These are phyloP conservation scores for Clonostachys rosea DNA, from an alignment of 2,329 filamentous ascomycete genomes.

Conservation along the genomic window DNA sequence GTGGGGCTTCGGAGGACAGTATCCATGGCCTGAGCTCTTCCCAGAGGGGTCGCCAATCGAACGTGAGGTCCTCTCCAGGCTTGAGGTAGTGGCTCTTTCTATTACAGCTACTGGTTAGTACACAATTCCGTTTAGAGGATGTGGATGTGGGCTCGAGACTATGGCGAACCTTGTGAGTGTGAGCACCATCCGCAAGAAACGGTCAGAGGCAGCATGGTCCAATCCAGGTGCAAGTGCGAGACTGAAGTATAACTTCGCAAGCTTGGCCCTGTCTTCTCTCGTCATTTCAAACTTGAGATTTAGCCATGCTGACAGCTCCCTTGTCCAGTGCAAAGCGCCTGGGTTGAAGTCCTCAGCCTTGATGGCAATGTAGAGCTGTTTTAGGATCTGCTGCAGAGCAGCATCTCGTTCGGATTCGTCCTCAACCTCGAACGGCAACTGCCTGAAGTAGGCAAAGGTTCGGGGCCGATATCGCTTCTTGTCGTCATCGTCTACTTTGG, in stretches of 20 bases:
- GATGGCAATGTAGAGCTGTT: slow-evolving; percentile 87
- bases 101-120: slow-evolving; percentile 1
- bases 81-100: slow-evolving; percentile 95
- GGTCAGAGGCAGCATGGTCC: slow-evolving; percentile 75
- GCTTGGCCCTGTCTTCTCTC: slow-evolving; percentile 72
- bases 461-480: slow-evolving; percentile 72
- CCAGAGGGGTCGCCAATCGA: slow-evolving; percentile 93
- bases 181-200: slow-evolving; percentile 96
- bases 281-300: slow-evolving; percentile 97
- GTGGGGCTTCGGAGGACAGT: slow-evolving; percentile 75
- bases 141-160: neutral
- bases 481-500: slow-evolving; percentile 43
- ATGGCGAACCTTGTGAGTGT: slow-evolving; percentile 78
- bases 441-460: slow-evolving; percentile 88
- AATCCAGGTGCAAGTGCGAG: slow-evolving; percentile 86
- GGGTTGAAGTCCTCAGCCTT: slow-evolving; percentile 91
- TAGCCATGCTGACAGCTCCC: slow-evolving; percentile 92
- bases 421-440: slow-evolving; percentile 87
- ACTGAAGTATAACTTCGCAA: slow-evolving; percentile 92
- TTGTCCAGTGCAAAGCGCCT: slow-evolving; percentile 93
- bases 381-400: slow-evolving; percentile 82
- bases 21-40: slow-evolving; percentile 89
- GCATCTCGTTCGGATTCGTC: slow-evolving; percentile 71
- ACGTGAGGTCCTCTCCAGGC: slow-evolving; percentile 79
- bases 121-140: neutral